Conservation (phyloP, 2,329 filamentous ascomycete genomes). For the Fusarium musae region DNA sequence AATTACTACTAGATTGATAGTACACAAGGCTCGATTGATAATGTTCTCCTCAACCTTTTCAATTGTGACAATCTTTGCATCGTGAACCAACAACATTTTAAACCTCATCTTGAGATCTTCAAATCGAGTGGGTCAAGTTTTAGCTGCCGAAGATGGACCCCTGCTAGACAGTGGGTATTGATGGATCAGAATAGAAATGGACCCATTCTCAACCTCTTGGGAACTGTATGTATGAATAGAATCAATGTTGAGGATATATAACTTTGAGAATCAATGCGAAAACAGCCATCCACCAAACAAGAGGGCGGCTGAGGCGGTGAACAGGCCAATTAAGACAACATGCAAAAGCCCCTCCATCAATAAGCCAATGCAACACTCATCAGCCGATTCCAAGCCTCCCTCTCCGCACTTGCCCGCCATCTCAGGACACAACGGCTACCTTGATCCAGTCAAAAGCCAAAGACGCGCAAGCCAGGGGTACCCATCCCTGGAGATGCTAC, state of each 20-base stretch:
- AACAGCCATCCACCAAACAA: background rate
- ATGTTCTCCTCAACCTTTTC: background rate
- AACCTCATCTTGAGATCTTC: conserved; percentile 24
- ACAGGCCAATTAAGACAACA: background rate
- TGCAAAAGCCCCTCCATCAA: conserved; percentile 2
- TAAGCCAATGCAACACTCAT: conserved; percentile 27
- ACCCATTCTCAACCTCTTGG: conserved; percentile 19
- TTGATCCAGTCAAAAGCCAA: conserved; percentile 24
- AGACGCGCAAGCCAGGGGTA: conserved; percentile 19
- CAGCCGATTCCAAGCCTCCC: conserved; percentile 24
- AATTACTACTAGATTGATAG: accelerated
- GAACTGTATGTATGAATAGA: background rate
- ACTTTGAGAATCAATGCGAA: background rate
- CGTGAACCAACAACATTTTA: background rate
- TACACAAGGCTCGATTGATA: no score
- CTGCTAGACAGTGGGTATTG: conserved; percentile 32
- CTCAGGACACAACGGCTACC: conserved; percentile 12
- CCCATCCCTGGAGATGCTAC: conserved; percentile 7
- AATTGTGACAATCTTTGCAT: background rate
- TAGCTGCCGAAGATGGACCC: conserved; percentile 28
- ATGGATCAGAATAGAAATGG: conserved; percentile 8
- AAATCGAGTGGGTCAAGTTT: conserved; percentile 8
- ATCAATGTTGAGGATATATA: background rate
- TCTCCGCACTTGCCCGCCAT: conserved; percentile 24
- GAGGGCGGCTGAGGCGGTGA: conserved; percentile 7